Base-by-base conservation (phyloP, 192 early-diverging fungal genomes). In the Gonapodya sp. region DNA sequence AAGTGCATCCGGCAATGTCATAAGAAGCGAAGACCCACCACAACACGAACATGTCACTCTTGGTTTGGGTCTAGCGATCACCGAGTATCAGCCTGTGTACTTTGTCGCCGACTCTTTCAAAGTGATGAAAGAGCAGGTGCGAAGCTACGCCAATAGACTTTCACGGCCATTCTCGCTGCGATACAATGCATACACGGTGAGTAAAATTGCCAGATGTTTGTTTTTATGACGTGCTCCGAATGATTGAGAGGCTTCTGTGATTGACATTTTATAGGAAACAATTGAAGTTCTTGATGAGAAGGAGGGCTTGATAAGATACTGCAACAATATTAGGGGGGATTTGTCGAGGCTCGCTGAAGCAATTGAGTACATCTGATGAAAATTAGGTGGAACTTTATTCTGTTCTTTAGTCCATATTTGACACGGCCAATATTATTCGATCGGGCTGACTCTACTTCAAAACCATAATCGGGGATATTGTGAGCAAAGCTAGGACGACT, bases 81-180 rank as follows among this genome's bases (percentile, higher is more conserved):
- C 95, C 0, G 88, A 95, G 84, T 98, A 93, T 91, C 97, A 98
- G 87, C 95, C 95, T 24, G 81, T 93, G 18, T 98, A 98, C 85
- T 98, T 95, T 91, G 94, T 98, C 0, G 96, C 96, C 0, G 94
- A 96, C 16, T 94, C 92, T 46, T 98, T 98, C 89, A 93, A 92
- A 82, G 94, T 95, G 84, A 95, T 96, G 35, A 96, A 96, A 84
- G 90, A 92, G 81, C 91, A 96, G 82, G 92, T 98, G 73, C 92
- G 94, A 35, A 93, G 95, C 80, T 96, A 93, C 85, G 94, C 95
- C 81, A 83, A 87, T 30, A 86, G 84, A 1, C 88, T 94, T 85
- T 87, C 92, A 33, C 92, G 97, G 1, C 95, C 96, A 30, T 98
- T 96, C 88, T 92, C 92, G 64, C 92, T 96, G 36, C 91, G 93